Evolutionary conservation across 2,329 filamentous ascomycete species (phyloP), one percentile per base, ranked within the genome.

Genomic region (Paecilomyces sp.): DNA sequence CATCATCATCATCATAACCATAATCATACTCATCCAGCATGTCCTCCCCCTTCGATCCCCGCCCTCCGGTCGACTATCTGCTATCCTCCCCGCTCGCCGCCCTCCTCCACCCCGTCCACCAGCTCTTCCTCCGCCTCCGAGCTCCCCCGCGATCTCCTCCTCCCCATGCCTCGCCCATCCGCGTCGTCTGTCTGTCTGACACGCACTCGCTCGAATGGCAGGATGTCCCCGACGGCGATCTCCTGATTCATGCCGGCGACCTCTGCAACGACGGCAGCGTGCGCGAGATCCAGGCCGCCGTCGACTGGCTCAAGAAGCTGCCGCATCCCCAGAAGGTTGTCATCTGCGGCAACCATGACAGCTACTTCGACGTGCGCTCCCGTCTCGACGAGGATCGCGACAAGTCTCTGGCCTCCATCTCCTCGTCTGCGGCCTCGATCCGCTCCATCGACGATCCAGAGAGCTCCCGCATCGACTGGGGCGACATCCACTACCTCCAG

Each of bases 201-300:
- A 97, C 93, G 0, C 93, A 97, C 76, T 66, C 80, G n/a, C 80
- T 95, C 0, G 65, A 73, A 65, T 74, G 71, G 64, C 51, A 61
- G 12, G 67, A 73, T 34, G 63, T 77, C 2, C 91, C 92, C 0
- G 75, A 82, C 9, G 92, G 92, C 59, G 92, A 97, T 72, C 80
- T 97, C 24, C 83, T 97, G 55, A 89, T 97, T 66, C 93, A 97
- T 71, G 90, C 91, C 1, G 93, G 93, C 41, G 93, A 97, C 75
- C 80, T 96, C 68, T 88, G 88, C 58, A 87, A 91, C 66, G 79
- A 80, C 24, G 93, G 93, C 47, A 88, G 85, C 8, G 82, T 85
- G 0, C 79, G 79, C 12, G 88, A 91, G 62, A 87, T 97, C 59
- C 91, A 96, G 77, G 79, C 77, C n/a, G 88, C 94, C 67, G 80